Base-by-base conservation (phyloP, 1,284 basidiomycete species). In the Taiwanofungus camphoratus region DNA sequence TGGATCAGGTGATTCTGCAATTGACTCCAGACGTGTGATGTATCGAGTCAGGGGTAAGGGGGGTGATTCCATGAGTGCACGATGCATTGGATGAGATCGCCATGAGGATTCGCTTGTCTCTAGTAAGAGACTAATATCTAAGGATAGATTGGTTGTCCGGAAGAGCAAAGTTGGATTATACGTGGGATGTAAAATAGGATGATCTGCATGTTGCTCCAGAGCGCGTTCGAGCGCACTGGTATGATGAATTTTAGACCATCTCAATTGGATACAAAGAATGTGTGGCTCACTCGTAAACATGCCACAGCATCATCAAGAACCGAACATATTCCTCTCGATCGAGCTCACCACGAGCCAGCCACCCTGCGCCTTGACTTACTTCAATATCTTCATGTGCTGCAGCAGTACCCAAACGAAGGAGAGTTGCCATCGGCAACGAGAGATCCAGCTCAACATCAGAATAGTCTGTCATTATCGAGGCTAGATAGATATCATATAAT, bases 161-260 rank as follows among this genome's bases (percentile, higher is more conserved):
- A 76, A 68, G 19, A 90, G 76, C 5, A 88, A 68, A 1, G 72
- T 63, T 2, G 87, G 85, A 62, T 87, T 83, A 65, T 87, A 82
- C 3, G 78, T 87, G 0, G 80, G 76, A 41, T 79, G 71, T 1
- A 90, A 70, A 8, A 77, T 69, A 4, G 78, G 72, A 59, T 88
- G 69, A 16, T 72, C 64, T 12, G 78, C 70, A 64, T 88, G 77
- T 43, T 67, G 65, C 39, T 81, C 76, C n/a, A 90, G 69, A 3
- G 68, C 81, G 15, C 66, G 61, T 60, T 91, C 86, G 33, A 90
- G 71, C 0, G 77, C 67, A 52, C 60, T 61, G n/a, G 26, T 32
- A 38, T 11, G 41, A 37, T 19, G 34, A 44, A 24, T 44, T 47
- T 26, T 39, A 19, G 36, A 41, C 15, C 33, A 13, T n/a, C n/a